phyloP scores from a whole-genome alignment of 1,284 basidiomycete species.

The Boletus subluridellus region DNA sequence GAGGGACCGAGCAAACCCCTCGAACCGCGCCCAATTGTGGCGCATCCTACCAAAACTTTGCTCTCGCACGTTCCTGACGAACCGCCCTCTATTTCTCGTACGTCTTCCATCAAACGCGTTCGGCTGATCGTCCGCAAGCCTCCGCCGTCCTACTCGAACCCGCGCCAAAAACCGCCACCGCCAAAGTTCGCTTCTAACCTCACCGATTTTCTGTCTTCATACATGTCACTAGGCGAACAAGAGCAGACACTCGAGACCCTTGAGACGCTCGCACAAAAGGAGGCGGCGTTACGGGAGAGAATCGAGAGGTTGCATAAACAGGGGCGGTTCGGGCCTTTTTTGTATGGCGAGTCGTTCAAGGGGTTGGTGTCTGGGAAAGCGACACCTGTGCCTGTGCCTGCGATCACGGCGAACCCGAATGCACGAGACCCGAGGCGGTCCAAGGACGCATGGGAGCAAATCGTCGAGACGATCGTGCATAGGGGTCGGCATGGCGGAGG shows the following conservation, averaged over 20 bases:
- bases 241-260: constrained; percentile 47
- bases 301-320: constrained; percentile 47
- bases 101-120: constrained; percentile 52
- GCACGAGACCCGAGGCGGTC: constrained; percentile 33
- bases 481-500: constrained; percentile 32
- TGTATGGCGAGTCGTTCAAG: constrained; percentile 27
- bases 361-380: constrained; percentile 10
- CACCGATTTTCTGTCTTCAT: constrained; percentile 57
- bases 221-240: constrained; percentile 47
- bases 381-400: constrained; percentile 1
- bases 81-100: constrained; percentile 7
- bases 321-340: constrained; percentile 34
- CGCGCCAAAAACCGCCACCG: constrained; percentile 57
- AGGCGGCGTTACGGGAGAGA: constrained; percentile 53
- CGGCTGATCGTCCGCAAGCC: constrained; percentile 67
- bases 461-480: constrained; percentile 46
- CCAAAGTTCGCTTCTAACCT: constrained; percentile 56
- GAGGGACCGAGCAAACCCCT: constrained; percentile 20
- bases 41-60: neutral
- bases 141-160: constrained; percentile 59
- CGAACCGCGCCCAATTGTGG: neutral
- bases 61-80: neutral
- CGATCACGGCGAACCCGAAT: constrained; percentile 17
- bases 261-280: constrained; percentile 43
- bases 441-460: constrained; percentile 53